Conservation (phyloP, 345 rosid genomes). For the Gossypium rotundifolium region DNA sequence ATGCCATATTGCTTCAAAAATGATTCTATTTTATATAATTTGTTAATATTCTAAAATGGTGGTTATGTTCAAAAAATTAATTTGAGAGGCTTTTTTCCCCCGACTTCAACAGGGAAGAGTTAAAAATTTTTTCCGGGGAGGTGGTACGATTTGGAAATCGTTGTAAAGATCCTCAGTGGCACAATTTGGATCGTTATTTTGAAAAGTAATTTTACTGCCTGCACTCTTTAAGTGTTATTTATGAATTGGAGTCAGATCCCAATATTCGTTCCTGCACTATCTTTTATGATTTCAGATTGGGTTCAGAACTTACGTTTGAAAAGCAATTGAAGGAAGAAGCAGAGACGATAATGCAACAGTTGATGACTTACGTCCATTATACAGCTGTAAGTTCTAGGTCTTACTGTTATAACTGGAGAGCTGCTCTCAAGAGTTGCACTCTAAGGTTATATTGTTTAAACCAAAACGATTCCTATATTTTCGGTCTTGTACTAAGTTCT, state of each 20-base stretch:
- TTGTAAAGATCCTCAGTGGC: slow-evolving; percentile 99
- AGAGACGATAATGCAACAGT: slow-evolving; percentile 55
- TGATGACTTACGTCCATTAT: slow-evolving; percentile 73
- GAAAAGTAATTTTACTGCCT: slow-evolving; percentile 56
- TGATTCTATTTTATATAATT: not conserved
- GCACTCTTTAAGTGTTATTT: slow-evolving; percentile 10
- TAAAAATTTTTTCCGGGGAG: slow-evolving; percentile 81
- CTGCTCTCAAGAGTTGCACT: slow-evolving; percentile 4
- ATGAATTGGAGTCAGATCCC: not conserved
- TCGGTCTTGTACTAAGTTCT: not conserved
- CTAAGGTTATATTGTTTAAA: slow-evolving; percentile 2
- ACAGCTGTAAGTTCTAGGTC: slow-evolving; percentile 67
- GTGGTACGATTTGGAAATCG: slow-evolving; percentile 98
- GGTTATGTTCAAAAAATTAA: not conserved
- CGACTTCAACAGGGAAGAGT: slow-evolving; percentile 65
- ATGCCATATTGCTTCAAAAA: slow-evolving; percentile 1
- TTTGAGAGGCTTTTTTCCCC: slow-evolving; percentile 3
- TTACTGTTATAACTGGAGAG: slow-evolving; percentile 1
- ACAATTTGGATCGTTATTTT: slow-evolving; percentile 86
- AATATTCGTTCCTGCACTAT: slow-evolving; percentile 19
- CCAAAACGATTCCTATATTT: not conserved
- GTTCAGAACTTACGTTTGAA: slow-evolving; percentile 64
- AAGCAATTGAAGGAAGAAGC: slow-evolving; percentile 79
- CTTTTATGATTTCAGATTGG: slow-evolving; percentile 52
- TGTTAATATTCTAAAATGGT: slow-evolving; percentile 8